These are phyloP conservation scores for Rubroshorea leprosula DNA, from an alignment of 345 rosid genomes.

Conservation along the genomic window DNA sequence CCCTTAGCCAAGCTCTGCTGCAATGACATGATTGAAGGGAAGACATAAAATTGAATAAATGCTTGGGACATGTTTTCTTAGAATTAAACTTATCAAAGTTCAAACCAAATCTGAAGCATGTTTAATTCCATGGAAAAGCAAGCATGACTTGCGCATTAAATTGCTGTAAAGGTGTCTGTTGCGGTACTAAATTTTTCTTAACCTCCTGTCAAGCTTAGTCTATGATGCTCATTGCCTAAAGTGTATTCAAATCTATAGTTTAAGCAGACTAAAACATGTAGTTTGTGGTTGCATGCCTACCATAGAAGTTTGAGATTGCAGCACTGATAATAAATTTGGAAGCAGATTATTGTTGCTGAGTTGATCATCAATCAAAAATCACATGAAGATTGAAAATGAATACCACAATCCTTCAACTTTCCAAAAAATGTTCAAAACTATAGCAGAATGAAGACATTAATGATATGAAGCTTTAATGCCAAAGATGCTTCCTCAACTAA, in stretches of 20 bases:
- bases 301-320: no score
- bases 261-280: background rate
- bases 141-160: background rate
- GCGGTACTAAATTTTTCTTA: no score
- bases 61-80: slow-evolving; percentile 16
- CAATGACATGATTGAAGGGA: slow-evolving; percentile 1
- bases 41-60: background rate
- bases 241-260: no score
- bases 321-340: no score
- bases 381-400: slow-evolving; percentile 7
- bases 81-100: slow-evolving; percentile 8
- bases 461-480: slow-evolving; percentile 11
- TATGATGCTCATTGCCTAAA: no score
- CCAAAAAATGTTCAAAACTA: background rate
- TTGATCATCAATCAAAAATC: no score
- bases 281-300: no score
- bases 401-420: slow-evolving; percentile 2
- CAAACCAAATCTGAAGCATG: slow-evolving; percentile 12
- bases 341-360: background rate
- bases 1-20: slow-evolving; percentile 1
- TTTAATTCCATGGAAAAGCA: background rate
- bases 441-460: slow-evolving; percentile 8
- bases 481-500: slow-evolving; percentile 20
- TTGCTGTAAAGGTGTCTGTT: no score
- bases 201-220: background rate